Percentiles rank a stretch among this genome's conserved stretches.
phyloP scores from a whole-genome alignment of 1,139 yeast species.

The Lodderomyces parapsilosis region DNA sequence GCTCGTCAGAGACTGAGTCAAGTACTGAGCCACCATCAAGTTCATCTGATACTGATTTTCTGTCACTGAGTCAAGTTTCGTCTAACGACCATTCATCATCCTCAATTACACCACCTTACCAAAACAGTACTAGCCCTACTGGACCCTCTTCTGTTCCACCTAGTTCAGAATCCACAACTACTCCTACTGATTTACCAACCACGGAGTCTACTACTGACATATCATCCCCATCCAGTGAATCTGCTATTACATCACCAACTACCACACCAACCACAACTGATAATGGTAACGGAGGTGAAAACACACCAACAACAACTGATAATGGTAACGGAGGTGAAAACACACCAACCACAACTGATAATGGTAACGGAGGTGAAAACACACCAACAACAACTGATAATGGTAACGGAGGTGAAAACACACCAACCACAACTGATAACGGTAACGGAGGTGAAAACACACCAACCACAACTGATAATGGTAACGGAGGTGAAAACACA shows the following conservation, averaged over 20 bases:
- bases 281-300: background rate
- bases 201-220: conserved; percentile 55
- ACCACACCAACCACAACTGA: background rate
- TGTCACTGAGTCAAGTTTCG: conserved; percentile 1
- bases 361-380: background rate
- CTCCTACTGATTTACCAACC: background rate
- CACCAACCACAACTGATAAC: background rate
- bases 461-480: background rate
- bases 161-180: background rate
- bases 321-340: background rate
- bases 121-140: conserved; percentile 2
- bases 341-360: background rate
- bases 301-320: too few relatives aligned
- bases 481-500: background rate
- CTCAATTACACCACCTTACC: conserved; percentile 3
- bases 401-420: background rate
- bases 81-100: background rate
- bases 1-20: too few relatives aligned
- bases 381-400: background rate
- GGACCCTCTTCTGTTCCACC: background rate
- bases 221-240: conserved; percentile 52
- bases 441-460: background rate
- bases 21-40: background rate
- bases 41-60: background rate
- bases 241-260: background rate